phyloP scores from a whole-genome alignment of 1,284 basidiomycete species.

The Polyporus tsugae region DNA sequence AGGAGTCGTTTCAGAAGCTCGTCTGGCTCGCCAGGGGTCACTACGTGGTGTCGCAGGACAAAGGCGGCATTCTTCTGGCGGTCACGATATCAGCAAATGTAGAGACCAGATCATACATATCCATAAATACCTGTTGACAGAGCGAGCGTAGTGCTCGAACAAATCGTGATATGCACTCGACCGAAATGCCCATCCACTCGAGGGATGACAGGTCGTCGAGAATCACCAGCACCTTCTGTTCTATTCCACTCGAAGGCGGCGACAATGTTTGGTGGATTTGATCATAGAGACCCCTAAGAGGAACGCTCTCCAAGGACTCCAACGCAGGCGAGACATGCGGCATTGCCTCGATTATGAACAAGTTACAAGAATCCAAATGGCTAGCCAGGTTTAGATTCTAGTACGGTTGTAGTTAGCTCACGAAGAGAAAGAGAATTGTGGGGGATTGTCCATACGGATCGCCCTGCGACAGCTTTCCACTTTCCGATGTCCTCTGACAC shows the following conservation, averaged over 20 bases:
- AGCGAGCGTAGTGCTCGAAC: slow-evolving; percentile 61
- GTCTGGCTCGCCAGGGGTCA: slow-evolving; percentile 62
- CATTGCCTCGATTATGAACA: slow-evolving; percentile 62
- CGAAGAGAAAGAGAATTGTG: background rate
- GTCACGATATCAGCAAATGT: background rate
- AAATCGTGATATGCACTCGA: slow-evolving; percentile 60
- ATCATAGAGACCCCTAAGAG: slow-evolving; percentile 47
- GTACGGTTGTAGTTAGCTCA: background rate
- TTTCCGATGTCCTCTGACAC: slow-evolving; percentile 61
- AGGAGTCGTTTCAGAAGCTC: slow-evolving; percentile 62
- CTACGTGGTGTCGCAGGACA: slow-evolving; percentile 68
- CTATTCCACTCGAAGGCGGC: slow-evolving; percentile 10
- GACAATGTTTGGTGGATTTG: slow-evolving; percentile 39
- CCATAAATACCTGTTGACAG: slow-evolving; percentile 59
- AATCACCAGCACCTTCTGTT: slow-evolving; percentile 54
- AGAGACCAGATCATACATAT: background rate
- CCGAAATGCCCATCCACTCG: slow-evolving; percentile 70
- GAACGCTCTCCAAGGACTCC: slow-evolving; percentile 25
- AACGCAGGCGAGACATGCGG: slow-evolving; percentile 33
- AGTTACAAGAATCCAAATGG: slow-evolving; percentile 49
- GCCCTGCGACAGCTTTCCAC: slow-evolving; percentile 69
- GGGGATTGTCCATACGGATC: slow-evolving; percentile 56
- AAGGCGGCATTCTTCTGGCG: slow-evolving; percentile 57
- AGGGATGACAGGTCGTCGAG: slow-evolving; percentile 72
- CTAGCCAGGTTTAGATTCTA: slow-evolving; percentile 65